These are phyloP conservation scores for Lavandula angustifolia DNA, from an alignment of 257 asterid genomes.

Conservation along the genomic window DNA sequence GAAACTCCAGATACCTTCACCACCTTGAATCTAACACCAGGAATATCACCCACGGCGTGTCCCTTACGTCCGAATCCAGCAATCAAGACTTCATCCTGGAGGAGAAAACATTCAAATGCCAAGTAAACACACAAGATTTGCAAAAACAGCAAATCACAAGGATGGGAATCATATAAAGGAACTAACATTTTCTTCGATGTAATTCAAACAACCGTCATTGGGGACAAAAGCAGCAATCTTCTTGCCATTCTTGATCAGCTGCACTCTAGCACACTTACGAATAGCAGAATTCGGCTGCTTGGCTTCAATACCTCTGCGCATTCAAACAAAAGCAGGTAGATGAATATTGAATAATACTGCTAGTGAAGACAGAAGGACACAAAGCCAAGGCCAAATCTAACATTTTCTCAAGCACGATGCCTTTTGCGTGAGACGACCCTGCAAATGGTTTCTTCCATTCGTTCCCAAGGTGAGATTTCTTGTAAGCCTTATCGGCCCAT, in stretches of 20 bases:
- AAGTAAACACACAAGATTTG: too few relatives aligned
- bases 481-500: constrained; percentile 70
- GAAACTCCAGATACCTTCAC: constrained; percentile 79
- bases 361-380: not conserved
- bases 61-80: constrained; percentile 81
- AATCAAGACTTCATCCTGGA: constrained; percentile 70
- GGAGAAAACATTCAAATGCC: not conserved
- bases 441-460: constrained; percentile 79
- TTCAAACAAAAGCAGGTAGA: not conserved
- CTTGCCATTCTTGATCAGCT: constrained; percentile 69
- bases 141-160: not conserved
- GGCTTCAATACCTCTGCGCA: constrained; percentile 73
- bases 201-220: constrained; percentile 73
- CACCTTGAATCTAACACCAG: constrained; percentile 73
- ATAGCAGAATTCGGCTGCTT: constrained; percentile 83
- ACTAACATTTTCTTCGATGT: constrained; percentile 68
- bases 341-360: not conserved
- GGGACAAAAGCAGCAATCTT: constrained; percentile 78
- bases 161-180: not conserved
- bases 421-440: constrained; percentile 73
- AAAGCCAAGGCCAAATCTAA: constrained; percentile 11
- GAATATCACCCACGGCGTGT: constrained; percentile 80
- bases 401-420: constrained; percentile 77
- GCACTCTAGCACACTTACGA: constrained; percentile 76
- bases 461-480: constrained; percentile 71